Base-by-base conservation (phyloP, 257 asterid species). In the Cordia subcordata region DNA sequence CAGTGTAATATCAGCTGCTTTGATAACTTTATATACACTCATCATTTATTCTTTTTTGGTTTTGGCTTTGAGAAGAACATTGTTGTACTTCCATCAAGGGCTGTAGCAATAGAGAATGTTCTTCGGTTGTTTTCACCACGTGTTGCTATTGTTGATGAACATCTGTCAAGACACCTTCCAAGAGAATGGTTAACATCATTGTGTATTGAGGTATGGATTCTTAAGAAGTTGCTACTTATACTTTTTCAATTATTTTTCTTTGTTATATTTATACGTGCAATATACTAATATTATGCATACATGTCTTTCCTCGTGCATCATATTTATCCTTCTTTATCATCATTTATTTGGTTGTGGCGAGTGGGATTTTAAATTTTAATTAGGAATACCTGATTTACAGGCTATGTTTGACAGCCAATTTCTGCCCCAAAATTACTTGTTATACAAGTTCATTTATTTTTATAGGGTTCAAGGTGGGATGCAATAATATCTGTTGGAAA, bases 101-200 rank as follows among this genome's bases (percentile, higher is more conserved):
- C 86, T 49, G 94, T 82, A 71, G 97, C 94, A 39, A 90, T 85
- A 64, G 97, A 90, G 78, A 87, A 90, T 85, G 82, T 52, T 58
- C 71, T 90, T 67, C 94, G 88, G 23, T 69, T 90, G 75, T 82
- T 90, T 74, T 87, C 90, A 58, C 96, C 97, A 22, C 85, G 83
- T 53, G 93, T 90, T 18, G 94, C 97, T 57, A 90, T 90, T 68
- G 96, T 87, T 67, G 97, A 90, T 68, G 97, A 90, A 70, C 93
- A 81, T 49, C 67, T 90, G 67, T 75, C 93, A 32, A 80, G 78
- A 39, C 75, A 87, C 65, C 81, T 90, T 71, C 97, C 97, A 46
- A 81, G 82, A 75, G 80, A 84, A 66, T 90, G 97, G 97, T 62
- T 90, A 68, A 87, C 96, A 56, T 86, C 96, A 68, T 75, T 87